Base-by-base conservation (phyloP, 805 yeast genomes). In the Metschnikowia henanensis region DNA sequence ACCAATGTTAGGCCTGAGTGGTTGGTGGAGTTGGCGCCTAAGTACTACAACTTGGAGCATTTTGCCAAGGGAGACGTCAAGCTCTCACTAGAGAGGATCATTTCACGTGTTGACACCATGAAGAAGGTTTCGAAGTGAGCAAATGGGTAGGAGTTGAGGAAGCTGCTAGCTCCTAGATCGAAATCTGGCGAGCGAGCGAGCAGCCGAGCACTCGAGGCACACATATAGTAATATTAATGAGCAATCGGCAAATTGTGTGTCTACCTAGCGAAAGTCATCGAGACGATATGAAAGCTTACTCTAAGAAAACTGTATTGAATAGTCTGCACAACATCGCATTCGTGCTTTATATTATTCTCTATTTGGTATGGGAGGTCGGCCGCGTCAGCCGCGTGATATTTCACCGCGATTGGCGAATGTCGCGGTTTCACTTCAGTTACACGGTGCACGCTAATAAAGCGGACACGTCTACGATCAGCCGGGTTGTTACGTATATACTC, bases 1-100 rank as follows among this genome's bases (percentile, higher is more conserved):
- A 92, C 97, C 17, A 76, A 84, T 4, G 83, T 94, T 34, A 84
- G 83, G 61, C 95, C 97, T 1, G 97, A 91, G 57, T 87, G 98
- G 97, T 76, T 90, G 55, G 73, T 90, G 37, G 92, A 90, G 60
- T 68, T 83, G 45, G 89, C 91, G 12, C 90, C 92, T 4, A 77
- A 72, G 39, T 85, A 85, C 62, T 85, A 81, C 61, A 79, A 84
- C 52, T 62, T 83, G 43, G 76, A 69, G 19, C 76, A 79, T 48
- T 85, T 85, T 64, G 70, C 72, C 40, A 79, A 79, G 61, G 91
- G 90, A 19, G 92, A 85, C 54, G 86, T 85, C 36, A 76, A 77
- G 56, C 73, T 83, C 67, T 80, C 86, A 44, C 73, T 85, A 49
- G 88, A 83, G 57, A 73, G 86, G 41, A 80, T 83, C 18, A 57